Base-by-base conservation (phyloP, 805 yeast genomes). In the Ogataea methylovora region DNA sequence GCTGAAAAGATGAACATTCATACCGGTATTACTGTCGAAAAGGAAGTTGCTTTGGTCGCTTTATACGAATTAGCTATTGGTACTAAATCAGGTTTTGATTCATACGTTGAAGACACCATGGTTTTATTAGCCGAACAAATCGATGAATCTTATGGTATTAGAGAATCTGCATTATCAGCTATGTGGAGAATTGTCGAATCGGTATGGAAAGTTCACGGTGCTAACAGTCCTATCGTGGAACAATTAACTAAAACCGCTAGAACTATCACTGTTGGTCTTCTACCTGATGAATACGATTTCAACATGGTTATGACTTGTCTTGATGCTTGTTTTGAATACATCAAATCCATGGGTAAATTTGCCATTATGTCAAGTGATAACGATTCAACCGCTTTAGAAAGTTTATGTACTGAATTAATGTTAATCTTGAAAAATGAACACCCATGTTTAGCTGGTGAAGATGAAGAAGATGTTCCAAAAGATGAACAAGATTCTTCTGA, bases 1-100 rank as follows among this genome's bases (percentile, higher is more conserved):
- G 78, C 72, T 41, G 81, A 81, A 50, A 81, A 82, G 42, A 67
- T 85, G 60, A 81, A 84, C 48, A 87, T 92, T 43, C 88, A 87
- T 71, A 83, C 95, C 33, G 97, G 95, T 67, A 76, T 92, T 49
- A 85, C 97, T 45, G 81, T 84, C 49, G 98, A 90, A 65, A 90
- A 90, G 63, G 96, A 88, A 64, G 84, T 86, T 45, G 95, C 95
- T n/a, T 73, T 88, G 30, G 85, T 86, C 51, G 92, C 95, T 7
- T 63, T 87, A 46, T 76, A 84, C 32, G 97, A 92, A 56, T 73
- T 88, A 55, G 95, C 95, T 34, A 60, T 72, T 35, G 96, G 94
- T 48, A 84, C 95, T 32, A 83, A 87, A 52, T 79, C 74, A 38
- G 77, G 77, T 35, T 87, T 90, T 62, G 73, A 79, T 51, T 77